Evolutionary conservation across 2,329 filamentous ascomycete genomes (phyloP).

Genomic region (Podosphaera xanthii): DNA sequence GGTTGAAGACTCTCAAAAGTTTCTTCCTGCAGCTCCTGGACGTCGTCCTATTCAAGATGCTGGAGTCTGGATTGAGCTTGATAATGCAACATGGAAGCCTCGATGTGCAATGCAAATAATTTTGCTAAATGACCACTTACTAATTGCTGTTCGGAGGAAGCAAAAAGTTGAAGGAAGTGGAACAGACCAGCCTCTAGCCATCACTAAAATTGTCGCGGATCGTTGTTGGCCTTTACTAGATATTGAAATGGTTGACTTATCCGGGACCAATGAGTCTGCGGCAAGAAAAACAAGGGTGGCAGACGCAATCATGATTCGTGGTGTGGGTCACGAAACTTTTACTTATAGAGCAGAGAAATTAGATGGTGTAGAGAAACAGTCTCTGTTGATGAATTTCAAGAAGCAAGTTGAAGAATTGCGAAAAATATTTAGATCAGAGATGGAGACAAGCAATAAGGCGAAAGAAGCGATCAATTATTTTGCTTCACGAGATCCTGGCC

Average conservation of each 20-base stretch:
- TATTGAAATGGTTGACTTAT: constrained; percentile 79
- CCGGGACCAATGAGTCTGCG: constrained; percentile 36
- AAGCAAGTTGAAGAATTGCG: constrained; percentile 84
- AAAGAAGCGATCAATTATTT: constrained; percentile 74
- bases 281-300: constrained; percentile 39
- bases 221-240: constrained; percentile 86
- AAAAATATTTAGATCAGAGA: constrained; percentile 63
- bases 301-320: constrained; percentile 75
- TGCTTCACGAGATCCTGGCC: constrained; percentile 51
- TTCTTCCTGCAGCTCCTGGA: constrained; percentile 72
- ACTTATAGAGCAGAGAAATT: constrained; percentile 80
- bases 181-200: constrained; percentile 25
- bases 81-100: constrained; percentile 93
- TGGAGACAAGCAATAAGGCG: constrained; percentile 65
- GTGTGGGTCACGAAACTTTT: constrained; percentile 70
- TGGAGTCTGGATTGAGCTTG: constrained; percentile 82
- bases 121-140: constrained; percentile 77
- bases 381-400: constrained; percentile 68
- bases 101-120: constrained; percentile 76
- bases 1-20: constrained; percentile 95
- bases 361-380: constrained; percentile 55
- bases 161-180: constrained; percentile 50
- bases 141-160: constrained; percentile 83
- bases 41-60: constrained; percentile 88
- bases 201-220: constrained; percentile 68